Conservation (phyloP, 805 yeast genomes). For the Candida incommunis region DNA sequence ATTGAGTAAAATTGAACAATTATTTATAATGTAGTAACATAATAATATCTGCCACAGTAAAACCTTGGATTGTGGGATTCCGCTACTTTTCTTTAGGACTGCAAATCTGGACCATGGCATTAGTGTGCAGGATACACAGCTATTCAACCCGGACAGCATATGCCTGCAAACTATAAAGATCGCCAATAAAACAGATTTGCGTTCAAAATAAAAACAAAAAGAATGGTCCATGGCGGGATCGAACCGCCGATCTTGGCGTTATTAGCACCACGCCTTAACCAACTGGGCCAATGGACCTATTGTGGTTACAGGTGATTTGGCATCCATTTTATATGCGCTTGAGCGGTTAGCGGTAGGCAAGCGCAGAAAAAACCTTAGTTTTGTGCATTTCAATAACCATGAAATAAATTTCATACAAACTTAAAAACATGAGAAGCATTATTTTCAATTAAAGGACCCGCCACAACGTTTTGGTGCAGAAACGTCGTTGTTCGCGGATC, state of each 20-base stretch:
- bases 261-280: conserved; percentile 49
- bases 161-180: background rate
- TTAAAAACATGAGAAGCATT: too few relatives aligned
- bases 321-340: too few relatives aligned
- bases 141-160: too few relatives aligned
- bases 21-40: background rate
- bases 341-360: too few relatives aligned
- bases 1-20: background rate
- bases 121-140: too few relatives aligned
- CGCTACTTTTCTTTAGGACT: background rate
- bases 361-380: too few relatives aligned
- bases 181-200: background rate
- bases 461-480: too few relatives aligned
- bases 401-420: too few relatives aligned
- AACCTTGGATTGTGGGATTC: background rate
- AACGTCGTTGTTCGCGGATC: too few relatives aligned
- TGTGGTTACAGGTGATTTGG: too few relatives aligned
- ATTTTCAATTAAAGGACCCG: too few relatives aligned
- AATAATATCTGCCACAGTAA: background rate
- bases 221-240: conserved; percentile 24
- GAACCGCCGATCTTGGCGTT: conserved; percentile 38
- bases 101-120: background rate
- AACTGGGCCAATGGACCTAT: conserved; percentile 50
- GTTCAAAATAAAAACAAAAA: conserved; percentile 4
- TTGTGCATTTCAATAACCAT: too few relatives aligned